A percentile compares a stretch with the other conserved stretches of the same genome.
Evolutionary conservation across 805 yeast genomes (phyloP).

Genomic region (Candida qinlingensis): DNA sequence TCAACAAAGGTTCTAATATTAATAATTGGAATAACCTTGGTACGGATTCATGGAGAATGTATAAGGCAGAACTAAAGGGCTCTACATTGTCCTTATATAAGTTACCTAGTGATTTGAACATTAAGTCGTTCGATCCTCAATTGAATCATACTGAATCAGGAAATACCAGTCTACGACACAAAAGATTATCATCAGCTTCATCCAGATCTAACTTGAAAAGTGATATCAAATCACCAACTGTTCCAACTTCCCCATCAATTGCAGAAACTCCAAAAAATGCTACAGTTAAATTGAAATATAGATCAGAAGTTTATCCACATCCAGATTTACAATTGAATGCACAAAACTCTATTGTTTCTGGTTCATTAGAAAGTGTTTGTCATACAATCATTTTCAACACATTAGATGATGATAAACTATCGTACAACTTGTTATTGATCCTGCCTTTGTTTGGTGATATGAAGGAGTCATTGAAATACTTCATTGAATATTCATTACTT

Average conservation of each 20-base stretch:
- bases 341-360: slow-evolving; percentile 42
- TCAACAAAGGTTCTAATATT: slow-evolving; percentile 42
- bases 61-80: slow-evolving; percentile 66
- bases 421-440: slow-evolving; percentile 41
- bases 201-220: slow-evolving; percentile 16
- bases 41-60: slow-evolving; percentile 36
- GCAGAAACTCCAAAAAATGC: slow-evolving; percentile 1
- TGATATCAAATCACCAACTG: slow-evolving; percentile 12
- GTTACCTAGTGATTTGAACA: slow-evolving; percentile 43
- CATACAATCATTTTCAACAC: slow-evolving; percentile 65
- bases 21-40: slow-evolving; percentile 18
- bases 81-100: slow-evolving; percentile 58
- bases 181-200: slow-evolving; percentile 21
- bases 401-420: slow-evolving; percentile 32
- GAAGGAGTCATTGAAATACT: slow-evolving; percentile 35
- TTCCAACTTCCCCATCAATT: slow-evolving; percentile 7
- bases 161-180: slow-evolving; percentile 19
- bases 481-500: slow-evolving; percentile 37
- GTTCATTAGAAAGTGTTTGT: slow-evolving; percentile 66
- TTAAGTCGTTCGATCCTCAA: slow-evolving; percentile 34
- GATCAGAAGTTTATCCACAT: slow-evolving; percentile 49
- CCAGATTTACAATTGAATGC: slow-evolving; percentile 53
- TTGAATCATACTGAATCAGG: slow-evolving; percentile 5
- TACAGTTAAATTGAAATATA: slow-evolving; percentile 25
- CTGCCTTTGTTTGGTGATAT: slow-evolving; percentile 52